phyloP scores from a whole-genome alignment of 2,329 filamentous ascomycete genomes.

The Apiospora sp. region DNA sequence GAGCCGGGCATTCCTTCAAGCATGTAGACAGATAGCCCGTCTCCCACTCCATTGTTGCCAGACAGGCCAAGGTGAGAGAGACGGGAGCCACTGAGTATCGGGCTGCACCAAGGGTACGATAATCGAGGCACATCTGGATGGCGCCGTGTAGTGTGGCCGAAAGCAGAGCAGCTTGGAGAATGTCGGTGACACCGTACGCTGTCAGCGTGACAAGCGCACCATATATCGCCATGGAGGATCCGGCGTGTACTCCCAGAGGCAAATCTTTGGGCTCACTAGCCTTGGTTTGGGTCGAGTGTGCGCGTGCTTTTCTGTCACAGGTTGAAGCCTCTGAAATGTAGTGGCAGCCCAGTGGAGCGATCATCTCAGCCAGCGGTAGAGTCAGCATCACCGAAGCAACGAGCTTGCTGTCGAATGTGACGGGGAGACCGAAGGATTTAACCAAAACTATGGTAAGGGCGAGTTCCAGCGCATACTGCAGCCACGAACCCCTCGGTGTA shows the following conservation, averaged over 20 bases:
- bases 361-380: background rate
- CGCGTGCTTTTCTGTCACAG: background rate
- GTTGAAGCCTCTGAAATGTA: background rate
- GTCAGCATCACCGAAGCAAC: background rate
- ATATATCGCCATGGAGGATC: background rate
- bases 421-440: background rate
- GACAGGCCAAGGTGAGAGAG: background rate
- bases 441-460: background rate
- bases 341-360: background rate
- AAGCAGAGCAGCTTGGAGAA: background rate
- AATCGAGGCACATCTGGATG: background rate
- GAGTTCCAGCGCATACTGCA: background rate
- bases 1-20: background rate
- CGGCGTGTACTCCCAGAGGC: background rate
- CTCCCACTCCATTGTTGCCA: background rate
- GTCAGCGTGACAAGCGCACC: background rate
- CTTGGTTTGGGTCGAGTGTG: background rate
- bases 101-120: background rate
- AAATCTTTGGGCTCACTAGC: background rate
- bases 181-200: background rate
- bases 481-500: background rate
- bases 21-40: background rate
- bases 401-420: background rate
- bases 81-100: background rate
- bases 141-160: background rate